phyloP scores from a whole-genome alignment of 306 rosid genomes.

The Pyrus bretschneideri region DNA sequence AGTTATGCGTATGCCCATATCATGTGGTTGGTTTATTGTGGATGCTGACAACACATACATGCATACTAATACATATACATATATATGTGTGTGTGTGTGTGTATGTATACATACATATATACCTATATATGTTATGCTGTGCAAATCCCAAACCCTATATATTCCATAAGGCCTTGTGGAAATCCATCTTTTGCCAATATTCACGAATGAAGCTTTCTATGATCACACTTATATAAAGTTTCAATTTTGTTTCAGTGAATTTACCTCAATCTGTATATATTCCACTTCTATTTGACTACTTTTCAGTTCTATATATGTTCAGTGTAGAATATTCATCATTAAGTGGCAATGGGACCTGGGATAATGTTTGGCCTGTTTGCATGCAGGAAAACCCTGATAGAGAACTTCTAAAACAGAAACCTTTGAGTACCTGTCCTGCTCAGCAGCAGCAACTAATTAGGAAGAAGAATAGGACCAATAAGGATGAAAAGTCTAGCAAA shows the following conservation, averaged over 20 bases:
- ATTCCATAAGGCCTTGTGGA: no score
- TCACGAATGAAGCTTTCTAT: neutral
- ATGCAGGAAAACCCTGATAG: slow-evolving; percentile 41
- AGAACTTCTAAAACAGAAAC: slow-evolving; percentile 9
- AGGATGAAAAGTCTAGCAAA: slow-evolving; percentile 38
- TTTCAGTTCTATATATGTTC: neutral
- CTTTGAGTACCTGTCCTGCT: slow-evolving; percentile 10
- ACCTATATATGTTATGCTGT: no score
- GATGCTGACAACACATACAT: neutral
- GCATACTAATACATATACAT: no score
- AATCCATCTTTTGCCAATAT: neutral
- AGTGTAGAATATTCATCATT: neutral
- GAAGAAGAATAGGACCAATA: slow-evolving; percentile 9
- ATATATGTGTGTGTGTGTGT: no score
- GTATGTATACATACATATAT: no score
- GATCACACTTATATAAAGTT: neutral
- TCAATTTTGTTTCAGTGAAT: neutral
- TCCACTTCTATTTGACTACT: neutral
- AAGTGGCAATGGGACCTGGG: neutral
- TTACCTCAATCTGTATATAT: neutral
- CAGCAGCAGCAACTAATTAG: slow-evolving; percentile 20
- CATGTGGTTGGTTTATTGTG: neutral
- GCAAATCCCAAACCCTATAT: no score
- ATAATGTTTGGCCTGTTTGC: neutral
- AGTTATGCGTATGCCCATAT: neutral